phyloP scores from a whole-genome alignment of 2,329 filamentous ascomycete species.

The Kalmusia sp. region DNA sequence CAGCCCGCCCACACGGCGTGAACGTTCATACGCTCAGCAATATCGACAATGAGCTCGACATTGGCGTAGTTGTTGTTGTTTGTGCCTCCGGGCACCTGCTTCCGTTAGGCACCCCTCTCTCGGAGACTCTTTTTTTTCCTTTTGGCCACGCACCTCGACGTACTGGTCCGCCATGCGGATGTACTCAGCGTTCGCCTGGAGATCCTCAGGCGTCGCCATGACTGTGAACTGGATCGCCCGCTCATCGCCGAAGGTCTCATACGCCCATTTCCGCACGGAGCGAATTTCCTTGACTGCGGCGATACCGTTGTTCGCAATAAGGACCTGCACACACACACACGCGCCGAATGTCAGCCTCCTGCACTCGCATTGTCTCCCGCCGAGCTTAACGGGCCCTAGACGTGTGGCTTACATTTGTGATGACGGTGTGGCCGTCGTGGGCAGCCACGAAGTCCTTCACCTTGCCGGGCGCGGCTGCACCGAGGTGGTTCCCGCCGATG shows the following conservation, averaged over 20 bases:
- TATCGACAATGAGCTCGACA: slow-evolving; percentile 97
- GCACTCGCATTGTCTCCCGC: too few species aligned
- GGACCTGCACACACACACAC: too few species aligned
- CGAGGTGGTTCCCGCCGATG: slow-evolving; percentile 90
- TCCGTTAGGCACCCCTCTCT: slow-evolving; percentile 25
- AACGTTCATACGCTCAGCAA: slow-evolving; percentile 97
- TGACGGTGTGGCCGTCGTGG: slow-evolving; percentile 95
- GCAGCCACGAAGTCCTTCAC: slow-evolving; percentile 95
- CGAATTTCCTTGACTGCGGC: slow-evolving; percentile 99
- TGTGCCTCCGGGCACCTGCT: slow-evolving; percentile 87
- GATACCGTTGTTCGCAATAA: slow-evolving; percentile 99
- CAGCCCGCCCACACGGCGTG: slow-evolving; percentile 99
- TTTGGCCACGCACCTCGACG: slow-evolving; percentile 70
- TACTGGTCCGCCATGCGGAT: slow-evolving; percentile 99
- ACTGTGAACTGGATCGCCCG: slow-evolving; percentile 98
- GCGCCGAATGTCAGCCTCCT: too few species aligned
- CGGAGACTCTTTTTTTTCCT: neutral
- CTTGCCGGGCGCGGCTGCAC: slow-evolving; percentile 79
- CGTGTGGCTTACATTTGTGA: slow-evolving; percentile 80
- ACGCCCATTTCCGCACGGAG: slow-evolving; percentile 99
- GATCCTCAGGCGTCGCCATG: slow-evolving; percentile 98
- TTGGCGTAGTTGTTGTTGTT: slow-evolving; percentile 99
- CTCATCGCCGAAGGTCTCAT: slow-evolving; percentile 99
- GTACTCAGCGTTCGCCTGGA: slow-evolving; percentile 97
- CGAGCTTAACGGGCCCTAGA: slow-evolving; percentile 14